These are phyloP conservation scores for Przewalskia tangutica DNA, from an alignment of 257 asterid species.

Conservation along the genomic window DNA sequence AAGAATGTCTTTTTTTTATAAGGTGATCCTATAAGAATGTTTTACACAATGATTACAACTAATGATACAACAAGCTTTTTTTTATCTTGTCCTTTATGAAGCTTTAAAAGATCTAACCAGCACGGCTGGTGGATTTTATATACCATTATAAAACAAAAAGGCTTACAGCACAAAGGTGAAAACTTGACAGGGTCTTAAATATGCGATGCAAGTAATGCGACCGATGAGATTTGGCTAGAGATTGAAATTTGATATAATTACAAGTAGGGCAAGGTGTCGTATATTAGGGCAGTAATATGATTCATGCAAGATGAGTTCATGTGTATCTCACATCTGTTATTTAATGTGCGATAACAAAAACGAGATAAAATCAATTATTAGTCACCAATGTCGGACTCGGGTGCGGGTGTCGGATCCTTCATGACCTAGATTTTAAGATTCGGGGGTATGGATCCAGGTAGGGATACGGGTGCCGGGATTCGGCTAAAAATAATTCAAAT, in stretches of 20 bases:
- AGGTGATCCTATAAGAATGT: not conserved
- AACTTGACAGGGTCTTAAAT: not conserved
- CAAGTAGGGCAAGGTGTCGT: not conserved
- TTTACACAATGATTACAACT: not conserved
- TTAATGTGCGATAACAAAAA: too few species aligned
- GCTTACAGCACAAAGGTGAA: not conserved
- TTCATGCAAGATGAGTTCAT: not conserved
- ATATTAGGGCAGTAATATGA: not conserved
- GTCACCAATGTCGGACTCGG: too few species aligned
- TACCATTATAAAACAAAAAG: not conserved
- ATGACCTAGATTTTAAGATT: too few species aligned
- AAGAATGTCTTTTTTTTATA: too few species aligned
- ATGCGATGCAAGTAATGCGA: not conserved
- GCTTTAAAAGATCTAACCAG: not conserved
- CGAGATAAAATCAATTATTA: too few species aligned
- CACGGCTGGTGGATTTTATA: not conserved
- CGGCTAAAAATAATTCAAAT: too few species aligned
- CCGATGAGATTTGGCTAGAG: not conserved
- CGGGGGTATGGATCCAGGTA: too few species aligned
- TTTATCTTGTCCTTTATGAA: not conserved
- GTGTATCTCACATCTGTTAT: not conserved
- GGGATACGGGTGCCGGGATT: too few species aligned
- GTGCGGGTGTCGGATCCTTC: too few species aligned
- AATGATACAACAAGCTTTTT: not conserved
- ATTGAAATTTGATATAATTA: not conserved